phyloP scores from a whole-genome alignment of 2,329 filamentous ascomycete genomes.

The Oidium heveae region DNA sequence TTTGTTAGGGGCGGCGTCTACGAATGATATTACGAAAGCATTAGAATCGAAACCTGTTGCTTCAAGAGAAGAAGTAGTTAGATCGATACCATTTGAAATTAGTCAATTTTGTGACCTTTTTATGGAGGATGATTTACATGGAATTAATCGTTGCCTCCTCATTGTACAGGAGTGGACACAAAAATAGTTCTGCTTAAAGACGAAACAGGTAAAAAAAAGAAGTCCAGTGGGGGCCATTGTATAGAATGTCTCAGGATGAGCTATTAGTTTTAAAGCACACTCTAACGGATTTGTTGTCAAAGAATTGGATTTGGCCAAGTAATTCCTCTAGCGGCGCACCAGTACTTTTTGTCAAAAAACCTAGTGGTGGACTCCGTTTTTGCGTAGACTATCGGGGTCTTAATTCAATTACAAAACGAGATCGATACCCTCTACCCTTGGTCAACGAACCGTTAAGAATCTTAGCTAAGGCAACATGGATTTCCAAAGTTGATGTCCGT shows the following conservation, averaged over 20 bases:
- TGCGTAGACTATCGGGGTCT: slow-evolving; percentile 1
- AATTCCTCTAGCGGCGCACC: background rate
- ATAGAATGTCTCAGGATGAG: background rate
- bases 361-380: background rate
- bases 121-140: background rate
- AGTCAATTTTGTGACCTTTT: background rate
- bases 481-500: background rate
- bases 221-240: background rate
- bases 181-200: background rate
- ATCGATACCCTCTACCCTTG: slow-evolving; percentile 1
- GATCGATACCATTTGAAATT: background rate
- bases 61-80: background rate
- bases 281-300: background rate
- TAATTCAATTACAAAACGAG: slow-evolving; percentile 1
- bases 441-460: background rate
- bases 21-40: background rate
- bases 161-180: background rate
- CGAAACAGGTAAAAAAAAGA: background rate
- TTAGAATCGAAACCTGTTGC: background rate
- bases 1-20: background rate
- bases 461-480: background rate
- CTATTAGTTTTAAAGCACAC: background rate
- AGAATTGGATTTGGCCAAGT: slow-evolving; percentile 1
- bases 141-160: background rate
- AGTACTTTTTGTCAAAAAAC: slow-evolving; percentile 1